Evolutionary conservation across 139 green algal species (phyloP), one percentile per base, ranked within the genome.

Genomic region (Ettlia oleoabundans): DNA sequence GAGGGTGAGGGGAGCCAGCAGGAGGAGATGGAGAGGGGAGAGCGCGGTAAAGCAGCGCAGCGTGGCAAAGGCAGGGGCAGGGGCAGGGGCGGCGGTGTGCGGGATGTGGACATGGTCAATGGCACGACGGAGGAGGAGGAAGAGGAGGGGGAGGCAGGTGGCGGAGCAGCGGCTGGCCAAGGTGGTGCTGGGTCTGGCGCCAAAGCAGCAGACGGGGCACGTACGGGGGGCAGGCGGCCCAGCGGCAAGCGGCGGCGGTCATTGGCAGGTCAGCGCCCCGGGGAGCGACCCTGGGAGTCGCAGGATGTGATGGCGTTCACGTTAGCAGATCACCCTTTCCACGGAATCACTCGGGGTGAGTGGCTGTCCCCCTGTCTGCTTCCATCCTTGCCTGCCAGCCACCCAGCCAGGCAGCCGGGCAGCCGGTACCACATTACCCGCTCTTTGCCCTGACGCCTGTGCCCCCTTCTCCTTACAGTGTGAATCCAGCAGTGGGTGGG

Each of bases 261-360:
- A 33, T 6, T 7, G 37, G 9, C 18, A 37, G 66, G 2, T 53
- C 15, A 24, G 2, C 19, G n/a, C 41, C 33, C 52, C 0, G 72
- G 51, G 2, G 47, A 67, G 52, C 72, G 72, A 51, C 72, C 72
- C 22, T 79, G 52, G 51, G 22, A 79, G 51, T 32, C 32, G 22
- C 33, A 47, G 21, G 72, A 79, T 15, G 52, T 67, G 52, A 30
- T 67, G 51, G 51, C 51, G n/a, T 79, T 79, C 35, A 53, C 72
- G 4, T 7, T 8, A 3, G 51, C 18, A 3, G 19, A n/a, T 5
- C 72, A 79, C 35, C 72, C 72, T 9, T 79, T 79, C 72, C 72
- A 79, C 33, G 72, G 72, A 21, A 79, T 79, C 51, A 79, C n/a
- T n/a, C n/a, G 41, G 26, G 15, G 72, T 79, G 72, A 67, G 72